Evolutionary conservation across 2,329 filamentous ascomycete species (phyloP), one percentile per base, ranked within the genome.

Genomic region (Pyrenochaeta sp.): DNA sequence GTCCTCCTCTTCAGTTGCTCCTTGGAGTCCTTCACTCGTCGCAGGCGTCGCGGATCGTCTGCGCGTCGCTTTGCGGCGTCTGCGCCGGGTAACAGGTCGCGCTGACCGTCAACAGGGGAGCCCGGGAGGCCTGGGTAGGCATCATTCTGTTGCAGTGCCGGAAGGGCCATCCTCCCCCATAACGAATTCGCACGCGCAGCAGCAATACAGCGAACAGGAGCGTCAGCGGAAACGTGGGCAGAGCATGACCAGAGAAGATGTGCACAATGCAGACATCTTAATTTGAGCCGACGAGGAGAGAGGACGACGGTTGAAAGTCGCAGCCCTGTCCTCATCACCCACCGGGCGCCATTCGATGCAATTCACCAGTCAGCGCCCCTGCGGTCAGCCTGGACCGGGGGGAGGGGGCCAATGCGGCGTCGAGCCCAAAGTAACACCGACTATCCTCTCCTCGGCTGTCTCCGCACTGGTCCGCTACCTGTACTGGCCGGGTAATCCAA

Each of bases 141-240:
- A 61, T 73, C 66, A 61, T 73, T 68, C 62, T 71, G 67, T 59
- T 71, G 69, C 72, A 70, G 66, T 56, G 70, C 66, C 64, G 73
- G 66, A 59, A 71, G 61, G 60, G 72, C 72, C 75, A 77, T 77
- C 62, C 62, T 75, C 64, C 69, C 69, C 72, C 73, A 74, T 75
- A 61, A 34, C 45, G 45, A n/a, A 59, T 67, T 61, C 64, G 58
- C 13, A 53, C 60, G 64, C 63, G 62, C 66, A 58, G 65, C 52
- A 64, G 64, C 54, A 63, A 57, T 59, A 59, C 56, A 58, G 53
- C 60, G 49, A 50, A 39, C 43, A 44, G 56, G 57, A 62, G 53
- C 49, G 64, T 68, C 60, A 66, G 59, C 51, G 57, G 48, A 56
- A 50, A 56, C 52, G 66, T 52, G 46, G 58, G 63, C 61, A 59